Evolutionary conservation across 2,329 filamentous ascomycete genomes (phyloP).

Genomic region (Raffaelea deltoideospora): DNA sequence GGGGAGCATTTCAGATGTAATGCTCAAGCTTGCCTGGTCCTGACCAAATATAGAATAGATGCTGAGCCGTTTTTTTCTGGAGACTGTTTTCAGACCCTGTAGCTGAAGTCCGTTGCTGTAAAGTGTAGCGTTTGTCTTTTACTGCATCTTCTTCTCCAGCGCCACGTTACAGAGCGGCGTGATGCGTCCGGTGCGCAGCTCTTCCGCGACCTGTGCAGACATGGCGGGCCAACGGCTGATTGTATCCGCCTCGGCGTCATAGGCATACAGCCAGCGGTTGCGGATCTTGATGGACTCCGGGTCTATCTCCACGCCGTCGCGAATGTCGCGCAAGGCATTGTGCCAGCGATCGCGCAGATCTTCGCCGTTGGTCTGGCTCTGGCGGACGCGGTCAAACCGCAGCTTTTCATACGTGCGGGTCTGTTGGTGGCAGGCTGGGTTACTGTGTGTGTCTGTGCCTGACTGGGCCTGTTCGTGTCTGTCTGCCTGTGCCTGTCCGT

Average conservation of each 20-base stretch:
- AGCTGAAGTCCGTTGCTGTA: no score
- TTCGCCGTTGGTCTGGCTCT: constrained; percentile 27
- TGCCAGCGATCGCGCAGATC: constrained; percentile 28
- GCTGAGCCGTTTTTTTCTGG: no score
- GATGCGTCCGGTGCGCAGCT: constrained; percentile 20
- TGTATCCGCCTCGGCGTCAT: constrained; percentile 29
- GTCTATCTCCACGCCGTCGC: constrained; percentile 25
- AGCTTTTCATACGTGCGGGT: constrained; percentile 28
- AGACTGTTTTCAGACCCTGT: no score
- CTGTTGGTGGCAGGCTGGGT: constrained; percentile 10
- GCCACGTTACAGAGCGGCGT: constrained; percentile 18
- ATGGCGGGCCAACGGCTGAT: constrained; percentile 24
- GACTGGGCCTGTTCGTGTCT: no score
- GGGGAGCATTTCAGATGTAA: no score
- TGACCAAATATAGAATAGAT: no score
- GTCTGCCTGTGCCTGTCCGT: no score
- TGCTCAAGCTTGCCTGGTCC: no score
- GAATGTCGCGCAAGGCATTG: constrained; percentile 24
- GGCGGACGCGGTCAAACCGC: constrained; percentile 22
- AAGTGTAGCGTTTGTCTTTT: no score
- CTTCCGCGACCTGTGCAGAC: constrained; percentile 19
- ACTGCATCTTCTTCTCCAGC: no score
- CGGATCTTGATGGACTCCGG: constrained; percentile 29
- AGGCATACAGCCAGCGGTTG: constrained; percentile 30
- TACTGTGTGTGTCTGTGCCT: no score